Evolutionary conservation across 2,329 filamentous ascomycete genomes (phyloP), one percentile per base, ranked within the genome.

Genomic region (Trichoderma arundinaceum): DNA sequence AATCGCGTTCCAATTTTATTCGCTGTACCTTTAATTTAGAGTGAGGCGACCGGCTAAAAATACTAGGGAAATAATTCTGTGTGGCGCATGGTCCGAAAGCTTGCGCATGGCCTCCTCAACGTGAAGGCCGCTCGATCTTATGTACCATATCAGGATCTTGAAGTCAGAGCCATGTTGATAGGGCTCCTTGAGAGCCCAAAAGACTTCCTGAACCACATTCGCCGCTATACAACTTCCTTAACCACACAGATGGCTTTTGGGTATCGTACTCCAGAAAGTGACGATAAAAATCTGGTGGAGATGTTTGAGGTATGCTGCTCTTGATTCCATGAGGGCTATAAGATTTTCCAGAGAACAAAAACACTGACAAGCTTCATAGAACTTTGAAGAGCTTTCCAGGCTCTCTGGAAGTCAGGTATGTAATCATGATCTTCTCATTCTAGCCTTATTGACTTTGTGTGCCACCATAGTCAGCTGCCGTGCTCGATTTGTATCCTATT

Each of bases 201-300:
- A 7, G 28, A 44, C 4, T 62, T 53, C 1, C 7, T 62, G 10
- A 62, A 62, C 6, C 59, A 62, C 19, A 44, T 62, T 10, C 59
- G 59, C 12, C 48, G 59, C 6, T 62, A 62, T 53, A 62, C 59
- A 13, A 62, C 59, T 1, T 62, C 59, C n/a, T 33, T 62, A 4
- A 62, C 59, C n/a, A 62, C 59, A 10, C 59, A 62, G 17, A 62
- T 62, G 59, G 48, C 59, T 44, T 62, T 62, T 22, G 59, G 59
- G 6, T 62, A 44, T 13, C 48, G 59, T 7, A 62, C 59, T n/a
- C 38, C 59, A 9, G 38, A 22, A 44, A 62, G 59, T 22, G 38
- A 62, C 8, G 59, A 62, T 8, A 32, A 62, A 13, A 41, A 53
- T n/a, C 9, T 62, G 2, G 2, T 62, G 5, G 33, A 51, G 10